Base-by-base conservation (phyloP, 2,329 filamentous ascomycete species). In the Zopfia rhizophila region DNA sequence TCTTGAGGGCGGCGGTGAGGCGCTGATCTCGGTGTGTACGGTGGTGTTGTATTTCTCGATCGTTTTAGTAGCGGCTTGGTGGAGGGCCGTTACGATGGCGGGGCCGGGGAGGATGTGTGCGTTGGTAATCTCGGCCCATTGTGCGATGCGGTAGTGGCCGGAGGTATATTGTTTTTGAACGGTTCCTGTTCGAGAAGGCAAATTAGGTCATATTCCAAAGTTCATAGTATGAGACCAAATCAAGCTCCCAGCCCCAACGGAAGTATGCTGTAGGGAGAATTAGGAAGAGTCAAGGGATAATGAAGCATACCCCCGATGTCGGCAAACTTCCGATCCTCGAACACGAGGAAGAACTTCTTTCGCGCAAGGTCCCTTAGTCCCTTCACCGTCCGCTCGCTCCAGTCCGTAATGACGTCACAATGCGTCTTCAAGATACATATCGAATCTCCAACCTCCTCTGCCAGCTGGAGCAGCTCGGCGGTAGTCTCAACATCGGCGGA, bases 391-490 rank as follows among this genome's bases (percentile, higher is more conserved):
- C 80, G 75, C 48, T 81, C 78, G 11, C 76, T 78, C 75, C 82
- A 86, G 66, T 86, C 83, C 51, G 79, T 76, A 56, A 86, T 79
- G 39, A 83, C 83, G 66, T 86, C 83, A 43, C 81, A 82, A 60
- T 85, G 82, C 4, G 84, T 81, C 66, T 85, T 83, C 43, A 86
- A 72, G 19, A 85, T 67, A 54, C 81, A 83, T 45, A 86, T 85
- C 50, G 80, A 77, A 55, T 84, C 82, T 48, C 83, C 83, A 12
- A 85, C 75, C 24, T 83, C 77, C 51, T 82, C 78, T 21, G 82
- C 82, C 7, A 86, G 70, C 30, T 74, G 72, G 13, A 86, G 65
- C 13, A 86, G 75, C 55, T 81, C 75, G 38, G 77, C 75, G 8
- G 82, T 81, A 35, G 76, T 83, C 36, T 77, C 78, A 49, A 85